Evolutionary conservation across 2,329 filamentous ascomycete species (phyloP), one percentile per base, ranked within the genome.

Genomic region (Calonectria leucothoes): DNA sequence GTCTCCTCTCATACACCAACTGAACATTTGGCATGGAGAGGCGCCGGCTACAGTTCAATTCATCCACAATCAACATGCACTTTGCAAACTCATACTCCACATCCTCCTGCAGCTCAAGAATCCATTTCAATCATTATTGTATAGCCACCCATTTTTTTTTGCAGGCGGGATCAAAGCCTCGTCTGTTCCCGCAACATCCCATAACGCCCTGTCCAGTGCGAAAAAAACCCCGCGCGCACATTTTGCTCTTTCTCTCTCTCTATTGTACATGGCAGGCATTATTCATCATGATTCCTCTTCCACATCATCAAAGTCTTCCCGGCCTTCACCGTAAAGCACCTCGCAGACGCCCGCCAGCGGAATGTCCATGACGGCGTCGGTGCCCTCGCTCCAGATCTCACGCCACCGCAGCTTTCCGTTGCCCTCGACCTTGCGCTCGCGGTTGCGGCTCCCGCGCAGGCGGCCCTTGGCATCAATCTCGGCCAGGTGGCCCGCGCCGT

Each of bases 361-460:
- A 63, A 99, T 93, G 86, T 99, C 97, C 94, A 99, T 94, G 10
- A 98, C 97, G 1, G 95, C 97, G 88, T 99, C 97, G 0, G 97
- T 99, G 23, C 97, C 95, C 79, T 94, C 93, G 81, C 92, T 95
- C 97, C 97, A 99, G 23, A 98, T 89, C 72, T 89, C 90, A 81
- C 89, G 92, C 96, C 97, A 98, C 81, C 95, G 90, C 76, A 90
- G 78, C 71, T 75, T 79, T 45, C 85, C 86, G 35, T 81, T 81
- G 49, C 83, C 83, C 39, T 83, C 79, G 66, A 82, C 76, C 77
- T 85, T 80, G 79, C 83, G 80, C 81, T 85, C 83, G 72, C 84
- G 81, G 79, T 81, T 83, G 10, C 76, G 74, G 42, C 79, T 82
- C 61, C 84, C 86, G 66, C 83, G 84, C 63, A 89, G 82, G 73